Percentiles rank a stretch among this genome's conserved stretches.
Conservation (phyloP, 2,329 filamentous ascomycete species). For the Exserohilum rostratum region DNA sequence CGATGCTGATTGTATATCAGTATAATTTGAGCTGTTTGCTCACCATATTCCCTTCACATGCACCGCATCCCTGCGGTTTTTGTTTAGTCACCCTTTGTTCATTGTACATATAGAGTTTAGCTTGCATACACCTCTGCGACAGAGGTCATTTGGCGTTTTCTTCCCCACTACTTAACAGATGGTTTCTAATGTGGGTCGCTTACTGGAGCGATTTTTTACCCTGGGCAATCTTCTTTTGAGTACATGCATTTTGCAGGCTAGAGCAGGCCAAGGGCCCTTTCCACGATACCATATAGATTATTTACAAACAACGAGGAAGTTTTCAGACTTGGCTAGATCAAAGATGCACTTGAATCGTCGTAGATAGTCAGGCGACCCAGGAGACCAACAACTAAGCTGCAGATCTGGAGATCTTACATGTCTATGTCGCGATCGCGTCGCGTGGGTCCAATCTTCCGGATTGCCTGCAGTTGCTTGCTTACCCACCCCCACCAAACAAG, state of each 20-base stretch:
- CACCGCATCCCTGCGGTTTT: background rate
- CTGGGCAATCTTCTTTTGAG: background rate
- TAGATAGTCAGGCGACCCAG: background rate
- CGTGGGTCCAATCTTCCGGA: too few relatives aligned
- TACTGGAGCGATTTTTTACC: background rate
- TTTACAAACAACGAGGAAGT: background rate
- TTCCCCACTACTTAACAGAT: background rate
- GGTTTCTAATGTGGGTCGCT: background rate
- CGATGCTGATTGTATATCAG: background rate
- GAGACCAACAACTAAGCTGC: background rate
- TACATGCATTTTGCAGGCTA: background rate
- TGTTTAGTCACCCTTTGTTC: background rate
- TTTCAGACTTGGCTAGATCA: background rate
- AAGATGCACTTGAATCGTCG: background rate
- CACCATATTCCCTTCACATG: background rate
- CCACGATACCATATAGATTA: conserved; percentile 7
- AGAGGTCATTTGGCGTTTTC: conserved; percentile 5
- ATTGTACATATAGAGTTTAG: conserved; percentile 11
- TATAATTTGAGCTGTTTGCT: background rate
- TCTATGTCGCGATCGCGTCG: background rate
- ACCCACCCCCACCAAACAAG: conserved; percentile 1
- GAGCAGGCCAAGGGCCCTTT: background rate
- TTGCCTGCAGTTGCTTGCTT: too few relatives aligned
- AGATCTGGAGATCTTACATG: background rate
- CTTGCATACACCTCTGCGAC: conserved; percentile 3